Conservation (phyloP, 495 filamentous ascomycete genomes). For the Tuber aestivum region DNA sequence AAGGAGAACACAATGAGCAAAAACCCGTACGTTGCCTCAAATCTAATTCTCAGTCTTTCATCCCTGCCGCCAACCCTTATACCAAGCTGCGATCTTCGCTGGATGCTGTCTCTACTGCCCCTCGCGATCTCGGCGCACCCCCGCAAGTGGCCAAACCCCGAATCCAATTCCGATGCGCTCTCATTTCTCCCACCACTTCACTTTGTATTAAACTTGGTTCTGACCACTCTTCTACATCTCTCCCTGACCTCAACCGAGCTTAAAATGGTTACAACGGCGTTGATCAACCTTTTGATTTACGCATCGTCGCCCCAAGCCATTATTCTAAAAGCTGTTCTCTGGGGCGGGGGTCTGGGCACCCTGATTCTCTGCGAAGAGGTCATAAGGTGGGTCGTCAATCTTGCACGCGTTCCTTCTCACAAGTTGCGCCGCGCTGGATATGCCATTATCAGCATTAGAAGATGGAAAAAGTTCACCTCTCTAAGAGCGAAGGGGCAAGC, state of each 20-base stretch:
- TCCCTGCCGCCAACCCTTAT: constrained; percentile 69
- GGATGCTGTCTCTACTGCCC: constrained; percentile 67
- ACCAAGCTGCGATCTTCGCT: constrained; percentile 53
- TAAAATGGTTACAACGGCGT: constrained; percentile 71
- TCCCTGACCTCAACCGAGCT: constrained; percentile 76
- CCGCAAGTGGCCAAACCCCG: constrained; percentile 12
- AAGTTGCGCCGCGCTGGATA: constrained; percentile 60
- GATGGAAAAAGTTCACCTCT: constrained; percentile 26
- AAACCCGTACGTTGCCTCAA: constrained; percentile 56
- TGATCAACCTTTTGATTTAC: constrained; percentile 77
- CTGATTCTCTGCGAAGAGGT: constrained; percentile 67
- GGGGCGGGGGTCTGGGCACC: constrained; percentile 75
- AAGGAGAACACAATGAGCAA: constrained; percentile 49
- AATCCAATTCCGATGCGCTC: constrained; percentile 12
- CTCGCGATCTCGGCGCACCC: constrained; percentile 57
- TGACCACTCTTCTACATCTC: constrained; percentile 82
- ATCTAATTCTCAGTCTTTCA: constrained; percentile 72
- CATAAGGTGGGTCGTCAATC: constrained; percentile 75
- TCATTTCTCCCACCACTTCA: constrained; percentile 26
- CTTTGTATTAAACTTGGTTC: constrained; percentile 51
- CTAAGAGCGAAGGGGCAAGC: constrained; percentile 26
- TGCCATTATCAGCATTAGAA: constrained; percentile 28
- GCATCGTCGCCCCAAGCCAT: constrained; percentile 74
- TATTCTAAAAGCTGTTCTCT: constrained; percentile 75
- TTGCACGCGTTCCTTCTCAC: constrained; percentile 87